Conservation (phyloP, 176 grass and related monocot genomes). For the Zea mays region Zm-B73-REFERENCE-NAM-5.0 NC_050105.1:2328501-2329000, state of each 20-base stretch:
- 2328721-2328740: conserved; percentile 60
- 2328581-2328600: not conserved
- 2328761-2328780: conserved; percentile 1
- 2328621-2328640: not conserved
- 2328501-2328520: no score
- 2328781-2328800: conserved; percentile 62
- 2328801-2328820: conserved; percentile 56
- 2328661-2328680: not conserved
- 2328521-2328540: not conserved
- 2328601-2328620: conserved; percentile 10
- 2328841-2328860: conserved; percentile 67
- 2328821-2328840: conserved; percentile 69
- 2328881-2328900: not conserved
- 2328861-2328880: conserved; percentile 67
- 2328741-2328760: conserved; percentile 37
- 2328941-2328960: not conserved
- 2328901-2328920: conserved; percentile 28
- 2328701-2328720: conserved; percentile 44
- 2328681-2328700: not conserved
- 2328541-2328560: not conserved
- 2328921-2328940: no score
- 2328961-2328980: not conserved
- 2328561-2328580: not conserved
- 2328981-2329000: conserved; percentile 42
- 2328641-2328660: not conserved